Conservation (phyloP, 2,329 filamentous ascomycete species). For the Clarireedia homoeocarpa region DNA sequence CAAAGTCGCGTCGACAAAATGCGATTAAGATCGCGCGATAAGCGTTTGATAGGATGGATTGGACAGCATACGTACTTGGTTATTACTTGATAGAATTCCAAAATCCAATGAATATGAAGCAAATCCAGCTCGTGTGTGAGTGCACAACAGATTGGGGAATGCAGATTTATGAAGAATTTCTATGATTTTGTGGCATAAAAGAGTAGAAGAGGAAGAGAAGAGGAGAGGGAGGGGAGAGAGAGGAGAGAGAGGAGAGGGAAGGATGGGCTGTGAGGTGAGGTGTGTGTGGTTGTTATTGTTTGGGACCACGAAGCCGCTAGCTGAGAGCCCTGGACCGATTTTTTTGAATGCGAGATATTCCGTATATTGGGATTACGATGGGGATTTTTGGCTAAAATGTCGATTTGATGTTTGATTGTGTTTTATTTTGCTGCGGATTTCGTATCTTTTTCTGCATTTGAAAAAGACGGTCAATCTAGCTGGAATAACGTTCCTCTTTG, state of each 20-base stretch:
- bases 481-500: too few relatives aligned
- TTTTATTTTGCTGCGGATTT: neutral
- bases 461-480: too few relatives aligned
- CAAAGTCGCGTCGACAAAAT: neutral
- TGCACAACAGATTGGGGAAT: neutral
- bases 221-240: neutral
- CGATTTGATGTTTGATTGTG: neutral
- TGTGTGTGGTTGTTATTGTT: constrained; percentile 1
- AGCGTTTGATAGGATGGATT: neutral
- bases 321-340: neutral
- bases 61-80: neutral
- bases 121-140: neutral
- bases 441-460: too few relatives aligned
- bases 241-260: neutral
- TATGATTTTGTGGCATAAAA: neutral
- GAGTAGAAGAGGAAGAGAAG: too few relatives aligned
- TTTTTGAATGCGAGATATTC: too few relatives aligned
- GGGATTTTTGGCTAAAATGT: neutral
- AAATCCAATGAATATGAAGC: neutral
- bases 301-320: constrained; percentile 8
- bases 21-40: neutral
- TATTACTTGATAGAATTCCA: neutral
- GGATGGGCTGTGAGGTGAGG: constrained; percentile 2
- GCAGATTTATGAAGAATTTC: neutral
- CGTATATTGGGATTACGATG: neutral